A percentile compares a stretch with the other conserved stretches of the same genome.
These are phyloP conservation scores for Pyrenochaeta sp. DNA, from an alignment of 2,329 filamentous ascomycete species.

Conservation along the genomic window DNA sequence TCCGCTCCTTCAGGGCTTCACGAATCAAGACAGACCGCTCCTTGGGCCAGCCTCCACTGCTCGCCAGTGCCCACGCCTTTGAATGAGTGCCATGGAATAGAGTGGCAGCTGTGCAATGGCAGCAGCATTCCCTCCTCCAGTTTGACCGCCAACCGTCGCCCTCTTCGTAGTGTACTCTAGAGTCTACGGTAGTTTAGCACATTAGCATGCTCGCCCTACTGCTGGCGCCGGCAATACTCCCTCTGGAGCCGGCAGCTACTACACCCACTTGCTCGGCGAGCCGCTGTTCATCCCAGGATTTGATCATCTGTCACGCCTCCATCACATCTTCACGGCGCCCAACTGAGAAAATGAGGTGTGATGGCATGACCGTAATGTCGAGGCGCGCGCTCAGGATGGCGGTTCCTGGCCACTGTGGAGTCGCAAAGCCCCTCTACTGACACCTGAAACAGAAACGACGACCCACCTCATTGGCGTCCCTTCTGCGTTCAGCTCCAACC, in stretches of 20 bases:
- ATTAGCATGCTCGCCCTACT: too few species aligned
- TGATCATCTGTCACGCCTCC: conserved; percentile 20
- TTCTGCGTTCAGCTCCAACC: too few species aligned
- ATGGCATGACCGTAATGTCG: conserved; percentile 23
- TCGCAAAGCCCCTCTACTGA: conserved; percentile 10
- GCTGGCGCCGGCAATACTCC: conserved; percentile 14
- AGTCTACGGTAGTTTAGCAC: too few species aligned
- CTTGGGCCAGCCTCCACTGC: conserved; percentile 11
- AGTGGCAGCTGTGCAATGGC: conserved; percentile 15
- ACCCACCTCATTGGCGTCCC: conserved; percentile 14
- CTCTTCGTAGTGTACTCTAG: too few species aligned
- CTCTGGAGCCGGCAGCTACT: conserved; percentile 6
- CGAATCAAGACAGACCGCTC: conserved; percentile 32
- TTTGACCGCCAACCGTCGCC: too few species aligned
- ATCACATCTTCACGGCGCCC: conserved; percentile 20
- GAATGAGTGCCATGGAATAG: conserved; percentile 13
- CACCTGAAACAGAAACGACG: conserved; percentile 24
- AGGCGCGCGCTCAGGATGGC: conserved; percentile 32
- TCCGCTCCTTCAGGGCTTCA: conserved; percentile 25
- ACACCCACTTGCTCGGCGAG: conserved; percentile 16
- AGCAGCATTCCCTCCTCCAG: too few species aligned
- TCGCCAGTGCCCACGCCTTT: conserved; percentile 10
- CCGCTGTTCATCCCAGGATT: conserved; percentile 13
- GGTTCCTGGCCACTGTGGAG: conserved; percentile 21
- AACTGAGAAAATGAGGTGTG: conserved; percentile 21